These are phyloP conservation scores for Wickerhamiella dianesei DNA, from an alignment of 805 yeast genomes.

Conservation along the genomic window DNA sequence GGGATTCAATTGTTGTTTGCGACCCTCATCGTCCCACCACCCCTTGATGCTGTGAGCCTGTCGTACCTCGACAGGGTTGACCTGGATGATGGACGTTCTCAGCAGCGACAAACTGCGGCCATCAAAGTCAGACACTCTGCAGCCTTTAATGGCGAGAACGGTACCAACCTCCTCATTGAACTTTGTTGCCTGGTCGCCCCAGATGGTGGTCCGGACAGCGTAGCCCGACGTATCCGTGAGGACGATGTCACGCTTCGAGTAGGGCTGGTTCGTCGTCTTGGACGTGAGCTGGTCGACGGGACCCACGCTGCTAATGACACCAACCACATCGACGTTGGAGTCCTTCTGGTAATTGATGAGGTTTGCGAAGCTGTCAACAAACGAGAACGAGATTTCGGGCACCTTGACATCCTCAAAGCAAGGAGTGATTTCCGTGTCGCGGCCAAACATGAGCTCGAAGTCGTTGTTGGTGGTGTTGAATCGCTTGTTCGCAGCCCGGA, in stretches of 20 bases:
- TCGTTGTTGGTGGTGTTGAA: constrained; percentile 76
- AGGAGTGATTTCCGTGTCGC: constrained; percentile 67
- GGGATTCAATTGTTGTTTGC: constrained; percentile 14
- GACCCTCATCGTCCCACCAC: constrained; percentile 83
- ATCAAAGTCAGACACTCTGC: constrained; percentile 73
- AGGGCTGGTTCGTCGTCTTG: constrained; percentile 76
- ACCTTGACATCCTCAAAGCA: constrained; percentile 33
- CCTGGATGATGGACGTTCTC: constrained; percentile 57
- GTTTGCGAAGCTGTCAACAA: constrained; percentile 56
- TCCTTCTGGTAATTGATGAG: constrained; percentile 30
- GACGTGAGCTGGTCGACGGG: constrained; percentile 71
- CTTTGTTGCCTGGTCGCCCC: constrained; percentile 80
- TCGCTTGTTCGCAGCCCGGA: constrained; percentile 73
- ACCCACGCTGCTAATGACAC: constrained; percentile 64
- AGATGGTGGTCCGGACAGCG: constrained; percentile 66
- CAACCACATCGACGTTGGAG: constrained; percentile 71
- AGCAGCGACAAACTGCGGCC: constrained; percentile 76
- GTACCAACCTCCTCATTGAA: constrained; percentile 48
- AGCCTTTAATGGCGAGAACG: constrained; percentile 86
- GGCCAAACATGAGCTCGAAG: constrained; percentile 71
- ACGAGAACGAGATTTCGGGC: constrained; percentile 67
- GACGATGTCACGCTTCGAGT: constrained; percentile 77
- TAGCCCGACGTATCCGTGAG: constrained; percentile 75
- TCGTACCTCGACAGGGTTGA: constrained; percentile 68
- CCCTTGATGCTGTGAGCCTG: constrained; percentile 84